Percentiles rank a stretch among this genome's conserved stretches.
phyloP scores from a whole-genome alignment of 1,284 basidiomycete genomes.

The Heliocybe sulcata region DNA sequence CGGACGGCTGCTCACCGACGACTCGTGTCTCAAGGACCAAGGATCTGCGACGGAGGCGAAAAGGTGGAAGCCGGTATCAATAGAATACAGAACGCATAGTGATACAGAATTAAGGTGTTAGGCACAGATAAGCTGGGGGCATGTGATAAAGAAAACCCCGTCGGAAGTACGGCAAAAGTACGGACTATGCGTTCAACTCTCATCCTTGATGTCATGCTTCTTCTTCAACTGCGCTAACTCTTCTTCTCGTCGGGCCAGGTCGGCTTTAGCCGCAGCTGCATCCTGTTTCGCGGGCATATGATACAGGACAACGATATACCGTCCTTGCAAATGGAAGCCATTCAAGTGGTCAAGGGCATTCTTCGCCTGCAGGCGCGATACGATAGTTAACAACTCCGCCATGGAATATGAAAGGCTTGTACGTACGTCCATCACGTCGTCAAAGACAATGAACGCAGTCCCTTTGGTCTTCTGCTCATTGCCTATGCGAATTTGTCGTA shows the following conservation, averaged over 20 bases:
- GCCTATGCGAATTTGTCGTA: slow-evolving; percentile 92
- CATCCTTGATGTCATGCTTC: slow-evolving; percentile 70
- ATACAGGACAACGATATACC: slow-evolving; percentile 96
- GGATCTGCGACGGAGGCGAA: background rate
- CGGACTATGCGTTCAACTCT: slow-evolving; percentile 36
- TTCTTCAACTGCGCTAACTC: slow-evolving; percentile 86
- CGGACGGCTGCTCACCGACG: background rate
- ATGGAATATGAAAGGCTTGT: background rate
- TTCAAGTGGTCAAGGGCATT: slow-evolving; percentile 96
- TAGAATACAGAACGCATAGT: background rate
- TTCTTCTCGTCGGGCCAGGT: slow-evolving; percentile 87
- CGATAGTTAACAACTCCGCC: slow-evolving; percentile 8
- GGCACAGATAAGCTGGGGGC: background rate
- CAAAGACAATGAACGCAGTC: slow-evolving; percentile 92
- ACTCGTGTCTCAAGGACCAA: background rate
- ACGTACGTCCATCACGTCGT: slow-evolving; percentile 84
- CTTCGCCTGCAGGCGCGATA: slow-evolving; percentile 67
- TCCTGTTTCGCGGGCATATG: slow-evolving; percentile 97
- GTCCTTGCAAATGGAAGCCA: slow-evolving; percentile 96
- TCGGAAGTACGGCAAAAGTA: background rate
- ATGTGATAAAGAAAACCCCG: background rate
- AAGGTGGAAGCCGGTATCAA: background rate
- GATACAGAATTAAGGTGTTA: background rate
- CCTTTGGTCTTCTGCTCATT: slow-evolving; percentile 91
- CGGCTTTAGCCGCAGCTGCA: slow-evolving; percentile 87